phyloP scores from a whole-genome alignment of 2,329 filamentous ascomycete species.

The Tolypocladium tundrense region DNA sequence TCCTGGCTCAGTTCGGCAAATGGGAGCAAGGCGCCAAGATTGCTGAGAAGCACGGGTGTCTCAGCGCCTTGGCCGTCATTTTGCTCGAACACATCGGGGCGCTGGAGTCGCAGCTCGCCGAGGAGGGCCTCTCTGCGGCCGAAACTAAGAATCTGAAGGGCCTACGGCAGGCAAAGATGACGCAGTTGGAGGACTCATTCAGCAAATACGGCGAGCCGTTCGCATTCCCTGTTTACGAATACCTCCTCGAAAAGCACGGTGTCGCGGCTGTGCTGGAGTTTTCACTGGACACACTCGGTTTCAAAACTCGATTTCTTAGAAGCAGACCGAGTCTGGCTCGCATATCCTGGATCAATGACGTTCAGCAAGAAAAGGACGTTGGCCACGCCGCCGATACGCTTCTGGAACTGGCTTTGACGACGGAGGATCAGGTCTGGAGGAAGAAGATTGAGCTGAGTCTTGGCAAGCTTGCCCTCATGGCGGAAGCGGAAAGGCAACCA shows the following conservation, averaged over 20 bases:
- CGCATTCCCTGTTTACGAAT: conserved; percentile 70
- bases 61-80: conserved; percentile 45
- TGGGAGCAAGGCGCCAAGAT: conserved; percentile 49
- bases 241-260: conserved; percentile 58
- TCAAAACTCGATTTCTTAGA: conserved; percentile 70
- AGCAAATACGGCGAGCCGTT: conserved; percentile 55
- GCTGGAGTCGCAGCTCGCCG: conserved; percentile 17
- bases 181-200: conserved; percentile 43
- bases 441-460: conserved; percentile 89
- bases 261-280: conserved; percentile 62
- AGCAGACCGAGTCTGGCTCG: conserved; percentile 62
- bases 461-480: conserved; percentile 70
- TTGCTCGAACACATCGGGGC: conserved; percentile 42
- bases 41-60: conserved; percentile 46
- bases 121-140: conserved; percentile 15
- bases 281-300: conserved; percentile 54
- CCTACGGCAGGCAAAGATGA: conserved; percentile 30
- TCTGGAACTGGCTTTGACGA: conserved; percentile 55
- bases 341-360: conserved; percentile 91
- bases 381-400: conserved; percentile 62
- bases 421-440: conserved; percentile 77
- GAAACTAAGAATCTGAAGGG: conserved; percentile 19
- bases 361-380: conserved; percentile 67
- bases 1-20: conserved; percentile 42
- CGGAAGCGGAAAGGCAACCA: conserved; percentile 35